These are phyloP conservation scores for Bromus sterilis DNA, from an alignment of 176 grass and related monocot species.

Conservation along the genomic window DNA sequence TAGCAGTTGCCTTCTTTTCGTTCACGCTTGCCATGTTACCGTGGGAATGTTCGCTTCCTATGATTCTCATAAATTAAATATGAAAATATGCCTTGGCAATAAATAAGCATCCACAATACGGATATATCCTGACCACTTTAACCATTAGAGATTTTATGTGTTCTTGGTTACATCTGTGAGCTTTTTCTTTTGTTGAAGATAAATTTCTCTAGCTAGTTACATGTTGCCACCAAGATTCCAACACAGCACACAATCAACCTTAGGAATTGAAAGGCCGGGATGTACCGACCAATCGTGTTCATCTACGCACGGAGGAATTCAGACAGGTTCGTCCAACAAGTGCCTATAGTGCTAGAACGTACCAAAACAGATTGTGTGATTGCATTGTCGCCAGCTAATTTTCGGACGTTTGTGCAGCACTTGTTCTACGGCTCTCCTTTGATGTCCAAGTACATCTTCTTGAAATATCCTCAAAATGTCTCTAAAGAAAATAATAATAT, in stretches of 20 bases:
- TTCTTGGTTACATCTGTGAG: not conserved
- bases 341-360: conserved; percentile 13
- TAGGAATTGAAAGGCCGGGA: conserved; percentile 4
- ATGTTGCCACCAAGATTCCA: conserved; percentile 26
- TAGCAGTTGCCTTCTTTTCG: too few species aligned
- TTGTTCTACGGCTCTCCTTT: conserved; percentile 27
- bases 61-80: too few species aligned
- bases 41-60: too few species aligned
- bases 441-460: not conserved
- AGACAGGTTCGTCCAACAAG: conserved; percentile 18
- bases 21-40: too few species aligned
- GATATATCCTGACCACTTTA: not conserved
- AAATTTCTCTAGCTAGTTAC: not conserved
- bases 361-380: conserved; percentile 13
- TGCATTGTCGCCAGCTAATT: conserved; percentile 16
- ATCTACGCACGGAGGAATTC: conserved; percentile 1
- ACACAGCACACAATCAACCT: not conserved
- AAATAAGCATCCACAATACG: too few species aligned
- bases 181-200: not conserved
- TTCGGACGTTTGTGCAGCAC: not conserved
- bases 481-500: not conserved
- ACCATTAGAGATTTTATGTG: not conserved
- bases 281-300: conserved; percentile 11
- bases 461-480: not conserved
- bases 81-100: too few species aligned